Evolutionary conservation across 208 protist genomes (phyloP).

Genomic region (Leishmania aethiopica): DNA sequence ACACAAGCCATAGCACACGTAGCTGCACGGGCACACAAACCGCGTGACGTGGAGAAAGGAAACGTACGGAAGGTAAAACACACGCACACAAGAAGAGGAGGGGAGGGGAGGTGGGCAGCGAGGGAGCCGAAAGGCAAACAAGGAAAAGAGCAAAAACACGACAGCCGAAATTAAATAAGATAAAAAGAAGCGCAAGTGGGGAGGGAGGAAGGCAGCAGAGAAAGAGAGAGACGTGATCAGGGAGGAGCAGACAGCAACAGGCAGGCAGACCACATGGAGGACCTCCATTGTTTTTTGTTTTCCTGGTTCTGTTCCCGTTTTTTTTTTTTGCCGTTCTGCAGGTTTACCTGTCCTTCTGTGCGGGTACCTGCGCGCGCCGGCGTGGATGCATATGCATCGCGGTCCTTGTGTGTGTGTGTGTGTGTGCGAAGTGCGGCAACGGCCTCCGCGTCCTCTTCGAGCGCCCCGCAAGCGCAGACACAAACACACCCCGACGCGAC

Average conservation of each 20-base stretch:
- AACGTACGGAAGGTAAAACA: not conserved
- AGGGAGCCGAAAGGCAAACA: not conserved
- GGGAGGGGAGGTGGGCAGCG: not conserved
- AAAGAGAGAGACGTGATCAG: not conserved
- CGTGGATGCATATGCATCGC: not conserved
- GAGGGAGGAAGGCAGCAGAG: not conserved
- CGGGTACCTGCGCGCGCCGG: not conserved
- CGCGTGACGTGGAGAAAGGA: not conserved
- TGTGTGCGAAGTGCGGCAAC: not conserved
- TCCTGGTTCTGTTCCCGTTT: not conserved
- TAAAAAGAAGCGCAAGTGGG: slow-evolving; percentile 7
- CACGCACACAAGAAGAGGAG: not conserved
- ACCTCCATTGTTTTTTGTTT: not conserved
- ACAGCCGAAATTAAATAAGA: not conserved
- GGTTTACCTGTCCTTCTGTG: not conserved
- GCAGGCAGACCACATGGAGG: not conserved
- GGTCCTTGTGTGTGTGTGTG: not conserved
- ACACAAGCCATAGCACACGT: not conserved
- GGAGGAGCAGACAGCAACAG: not conserved
- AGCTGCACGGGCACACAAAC: not conserved
- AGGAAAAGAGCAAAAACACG: not conserved
- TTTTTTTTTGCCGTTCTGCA: not conserved
- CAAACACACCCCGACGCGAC: not conserved
- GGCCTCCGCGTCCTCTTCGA: not conserved
- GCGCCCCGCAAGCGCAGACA: not conserved